phyloP scores from a whole-genome alignment of 495 filamentous ascomycete genomes.

The Xylaria flabelliformis region DNA sequence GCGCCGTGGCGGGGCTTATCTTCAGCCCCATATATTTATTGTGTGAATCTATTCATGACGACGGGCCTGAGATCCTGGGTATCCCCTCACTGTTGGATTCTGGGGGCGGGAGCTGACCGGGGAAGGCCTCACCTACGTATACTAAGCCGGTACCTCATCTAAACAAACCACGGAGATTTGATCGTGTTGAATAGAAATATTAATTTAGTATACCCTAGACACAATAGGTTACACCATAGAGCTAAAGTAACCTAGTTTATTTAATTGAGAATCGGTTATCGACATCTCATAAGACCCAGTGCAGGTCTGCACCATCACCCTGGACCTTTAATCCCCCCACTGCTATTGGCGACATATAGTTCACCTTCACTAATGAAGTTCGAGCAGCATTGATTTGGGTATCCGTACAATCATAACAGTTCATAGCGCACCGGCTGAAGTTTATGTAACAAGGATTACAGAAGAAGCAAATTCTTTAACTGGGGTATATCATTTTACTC shows the following conservation, averaged over 20 bases:
- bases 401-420: slow-evolving; percentile 30
- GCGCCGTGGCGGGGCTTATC: background rate
- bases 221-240: background rate
- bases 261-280: slow-evolving; percentile 1
- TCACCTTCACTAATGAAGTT: slow-evolving; percentile 1
- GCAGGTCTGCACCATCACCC: background rate
- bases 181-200: slow-evolving; percentile 2
- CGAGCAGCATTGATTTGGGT: slow-evolving; percentile 22
- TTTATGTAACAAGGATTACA: slow-evolving; percentile 28
- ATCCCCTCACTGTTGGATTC: background rate
- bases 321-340: background rate
- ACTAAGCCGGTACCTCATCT: background rate
- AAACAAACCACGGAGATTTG: background rate
- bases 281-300: background rate
- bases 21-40: slow-evolving; percentile 1
- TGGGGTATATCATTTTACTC: slow-evolving; percentile 28
- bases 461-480: slow-evolving; percentile 18
- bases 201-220: background rate
- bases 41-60: background rate
- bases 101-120: background rate
- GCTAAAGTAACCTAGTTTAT: background rate
- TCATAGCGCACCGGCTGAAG: slow-evolving; percentile 25
- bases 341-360: background rate
- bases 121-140: background rate
- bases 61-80: background rate